phyloP scores from a whole-genome alignment of 768 basidiomycete genomes.

The Hericium erinaceus region DNA sequence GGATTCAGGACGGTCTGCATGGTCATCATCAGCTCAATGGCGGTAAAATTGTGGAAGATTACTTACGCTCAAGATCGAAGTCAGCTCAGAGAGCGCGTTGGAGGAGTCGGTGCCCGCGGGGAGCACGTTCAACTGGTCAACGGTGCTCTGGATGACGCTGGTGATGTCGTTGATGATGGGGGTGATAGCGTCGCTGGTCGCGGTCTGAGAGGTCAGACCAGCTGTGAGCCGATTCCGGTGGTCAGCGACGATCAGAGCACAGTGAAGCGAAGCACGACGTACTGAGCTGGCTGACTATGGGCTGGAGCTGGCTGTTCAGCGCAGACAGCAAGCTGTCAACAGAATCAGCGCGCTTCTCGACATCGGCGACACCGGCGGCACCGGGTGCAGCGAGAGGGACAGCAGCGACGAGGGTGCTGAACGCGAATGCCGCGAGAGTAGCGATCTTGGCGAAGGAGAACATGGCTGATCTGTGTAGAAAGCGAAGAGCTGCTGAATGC shows the following conservation, averaged over 20 bases:
- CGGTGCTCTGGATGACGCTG: neutral
- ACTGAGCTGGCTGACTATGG: neutral
- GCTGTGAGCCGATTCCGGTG: neutral
- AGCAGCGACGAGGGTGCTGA: slow-evolving; percentile 3
- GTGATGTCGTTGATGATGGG: neutral
- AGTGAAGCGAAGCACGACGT: neutral
- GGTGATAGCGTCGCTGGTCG: neutral
- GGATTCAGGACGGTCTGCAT: neutral
- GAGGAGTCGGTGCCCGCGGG: neutral
- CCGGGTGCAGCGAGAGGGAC: neutral
- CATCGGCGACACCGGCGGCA: neutral
- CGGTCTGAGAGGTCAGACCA: neutral
- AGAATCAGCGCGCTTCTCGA: neutral
- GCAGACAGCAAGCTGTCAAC: neutral
- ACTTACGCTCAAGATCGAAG: neutral
- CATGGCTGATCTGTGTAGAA: neutral
- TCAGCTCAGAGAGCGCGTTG: neutral
- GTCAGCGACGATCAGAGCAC: neutral
- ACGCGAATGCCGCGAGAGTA: slow-evolving; percentile 1
- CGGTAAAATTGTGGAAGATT: neutral
- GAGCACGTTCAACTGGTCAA: neutral
- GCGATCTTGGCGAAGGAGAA: slow-evolving; percentile 3
- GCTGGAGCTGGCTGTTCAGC: neutral
- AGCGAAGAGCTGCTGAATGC: neutral
- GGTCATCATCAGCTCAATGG: neutral